Base-by-base conservation (phyloP, 1,284 basidiomycete genomes). In the Peniophora sp. region DNA sequence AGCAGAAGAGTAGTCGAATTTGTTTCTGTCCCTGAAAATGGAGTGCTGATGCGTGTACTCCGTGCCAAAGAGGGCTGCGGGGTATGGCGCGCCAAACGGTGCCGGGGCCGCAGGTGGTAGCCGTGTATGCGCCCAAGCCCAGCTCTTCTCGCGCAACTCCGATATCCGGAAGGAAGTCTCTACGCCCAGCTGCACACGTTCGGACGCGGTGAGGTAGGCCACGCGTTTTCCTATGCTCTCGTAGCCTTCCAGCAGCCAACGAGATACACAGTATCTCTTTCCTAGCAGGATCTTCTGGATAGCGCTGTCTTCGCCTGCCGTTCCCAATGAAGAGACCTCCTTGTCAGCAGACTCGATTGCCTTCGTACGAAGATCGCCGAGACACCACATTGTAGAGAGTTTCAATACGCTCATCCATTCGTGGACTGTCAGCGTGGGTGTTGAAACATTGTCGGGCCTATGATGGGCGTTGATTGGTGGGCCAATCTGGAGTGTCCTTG, bases 341-440 rank as follows among this genome's bases (percentile, higher is more conserved):
- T 41, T 5, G 8, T 41, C 39, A 8, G 39, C 39, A n/a, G 15
- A 17, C 8, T n/a, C 5, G 39, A 41, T 41, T 5, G 39, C 39
- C n/a, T 17, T 41, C 8, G 6, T 32, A 35, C 50, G 53, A 11
- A 54, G 27, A 17, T 15, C 39, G 3, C 47, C 43, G 36, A 54
- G 51, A 44, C 15, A 20, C 53, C 53, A 54, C 53, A 51, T 54
- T 3, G 37, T 42, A 1, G 53, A 49, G 36, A 54, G 53, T 24
- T 43, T 49, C 9, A 54, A 44, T 1, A 34, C 53, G 12, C 42
- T 41, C 22, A 51, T 48, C 53, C 53, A 54, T 14, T 49, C 23
- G 11, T 51, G 47, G 15, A 48, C 47, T 20, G 45, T 43, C 10
- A 48, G 12, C n/a, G 23, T 15, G 6, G 15, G 39, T 36, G n/a